Conservation (phyloP, 2,329 filamentous ascomycete species). For the Pestalotiopsis sp. region DNA sequence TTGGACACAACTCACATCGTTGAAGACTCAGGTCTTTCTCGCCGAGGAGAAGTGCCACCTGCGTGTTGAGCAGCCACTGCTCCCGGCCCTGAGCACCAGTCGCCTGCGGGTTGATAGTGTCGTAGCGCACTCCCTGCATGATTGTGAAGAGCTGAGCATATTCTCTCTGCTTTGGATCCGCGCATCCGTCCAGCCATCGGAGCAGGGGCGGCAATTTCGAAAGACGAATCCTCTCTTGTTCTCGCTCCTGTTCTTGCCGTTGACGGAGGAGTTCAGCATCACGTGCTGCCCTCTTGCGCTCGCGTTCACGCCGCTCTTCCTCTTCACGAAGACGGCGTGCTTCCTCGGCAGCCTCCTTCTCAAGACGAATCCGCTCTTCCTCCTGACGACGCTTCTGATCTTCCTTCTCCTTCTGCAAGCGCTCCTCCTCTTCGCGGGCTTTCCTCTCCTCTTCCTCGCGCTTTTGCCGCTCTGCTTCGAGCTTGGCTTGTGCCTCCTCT, state of each 20-base stretch:
- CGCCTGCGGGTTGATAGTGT: constrained; percentile 59
- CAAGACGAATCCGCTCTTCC: constrained; percentile 51
- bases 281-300: constrained; percentile 46
- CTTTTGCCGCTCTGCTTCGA: constrained; percentile 22
- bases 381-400: constrained; percentile 39
- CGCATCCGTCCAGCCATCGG: constrained; percentile 59
- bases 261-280: constrained; percentile 55
- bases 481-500: constrained; percentile 25
- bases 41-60: constrained; percentile 65
- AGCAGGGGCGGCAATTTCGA: constrained; percentile 62
- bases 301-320: constrained; percentile 53
- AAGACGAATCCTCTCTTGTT: constrained; percentile 57
- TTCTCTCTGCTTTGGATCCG: constrained; percentile 53
- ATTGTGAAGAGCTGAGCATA: constrained; percentile 58
- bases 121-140: constrained; percentile 65
- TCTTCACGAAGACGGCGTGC: constrained; percentile 55
- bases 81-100: constrained; percentile 61
- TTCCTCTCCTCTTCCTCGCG: constrained; percentile 24
- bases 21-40: constrained; percentile 66
- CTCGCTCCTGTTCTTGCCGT: constrained; percentile 58
- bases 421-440: constrained; percentile 40
- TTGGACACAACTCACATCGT: constrained; percentile 53
- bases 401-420: constrained; percentile 41
- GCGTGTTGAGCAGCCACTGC: constrained; percentile 68
- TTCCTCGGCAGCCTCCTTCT: constrained; percentile 51